Percentiles rank a stretch among this genome's conserved stretches.
These are phyloP conservation scores for Podospora pseudoanserina DNA, from an alignment of 495 filamentous ascomycete species.

Conservation along the genomic window DNA sequence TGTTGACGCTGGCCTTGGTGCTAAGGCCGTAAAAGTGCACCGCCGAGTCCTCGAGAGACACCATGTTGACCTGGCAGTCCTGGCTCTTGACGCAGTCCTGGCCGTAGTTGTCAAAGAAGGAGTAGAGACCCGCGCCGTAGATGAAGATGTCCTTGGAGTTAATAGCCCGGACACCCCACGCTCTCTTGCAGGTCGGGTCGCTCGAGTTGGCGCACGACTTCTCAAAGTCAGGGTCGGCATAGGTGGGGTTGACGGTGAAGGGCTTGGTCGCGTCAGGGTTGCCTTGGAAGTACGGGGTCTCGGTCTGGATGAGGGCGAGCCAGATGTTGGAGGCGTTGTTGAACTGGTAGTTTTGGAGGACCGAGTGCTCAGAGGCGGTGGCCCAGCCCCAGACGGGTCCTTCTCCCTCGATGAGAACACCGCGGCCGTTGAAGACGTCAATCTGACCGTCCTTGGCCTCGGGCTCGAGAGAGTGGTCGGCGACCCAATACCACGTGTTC, in stretches of 20 bases:
- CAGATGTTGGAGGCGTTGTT: constrained; percentile 76
- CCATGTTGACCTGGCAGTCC: constrained; percentile 82
- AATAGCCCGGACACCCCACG: constrained; percentile 80
- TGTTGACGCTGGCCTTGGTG: constrained; percentile 84
- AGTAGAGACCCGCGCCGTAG: constrained; percentile 79
- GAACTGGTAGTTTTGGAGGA: constrained; percentile 86
- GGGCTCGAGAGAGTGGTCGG: constrained; percentile 87
- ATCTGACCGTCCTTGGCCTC: constrained; percentile 76
- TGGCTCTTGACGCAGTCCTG: constrained; percentile 72
- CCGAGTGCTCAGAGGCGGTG: constrained; percentile 81
- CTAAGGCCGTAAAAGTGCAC: constrained; percentile 75
- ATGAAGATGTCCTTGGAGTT: constrained; percentile 64
- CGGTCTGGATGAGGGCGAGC: constrained; percentile 82
- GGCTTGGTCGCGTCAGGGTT: constrained; percentile 73
- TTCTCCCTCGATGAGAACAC: constrained; percentile 68
- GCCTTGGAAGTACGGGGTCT: constrained; percentile 88
- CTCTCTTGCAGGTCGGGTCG: constrained; percentile 63
- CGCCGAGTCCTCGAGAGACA: constrained; percentile 68
- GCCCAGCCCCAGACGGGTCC: constrained; percentile 70
- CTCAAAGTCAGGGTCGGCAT: constrained; percentile 72
- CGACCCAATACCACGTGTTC: constrained; percentile 94
- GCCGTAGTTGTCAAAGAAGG: constrained; percentile 82
- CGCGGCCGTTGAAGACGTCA: constrained; percentile 88
- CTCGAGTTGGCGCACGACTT: constrained; percentile 58
- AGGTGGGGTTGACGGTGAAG: constrained; percentile 59